These are phyloP conservation scores for Cucurbita argyrosperma DNA, from an alignment of 306 rosid species.

Conservation along the genomic window DNA sequence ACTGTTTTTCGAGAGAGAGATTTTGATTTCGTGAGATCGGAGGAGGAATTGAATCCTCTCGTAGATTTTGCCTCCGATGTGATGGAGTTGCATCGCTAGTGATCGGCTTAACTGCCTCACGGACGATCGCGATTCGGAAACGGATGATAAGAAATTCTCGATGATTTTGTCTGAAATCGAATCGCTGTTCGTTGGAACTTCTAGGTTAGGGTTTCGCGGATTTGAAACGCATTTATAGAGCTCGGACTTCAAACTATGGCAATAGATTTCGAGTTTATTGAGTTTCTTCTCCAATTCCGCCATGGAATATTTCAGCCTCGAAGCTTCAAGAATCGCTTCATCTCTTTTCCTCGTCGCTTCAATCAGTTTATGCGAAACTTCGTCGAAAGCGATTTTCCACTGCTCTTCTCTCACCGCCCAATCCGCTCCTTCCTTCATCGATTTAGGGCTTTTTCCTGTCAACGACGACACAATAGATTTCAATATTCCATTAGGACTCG, in stretches of 20 bases:
- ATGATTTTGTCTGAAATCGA: conserved; percentile 16
- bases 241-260: conserved; percentile 58
- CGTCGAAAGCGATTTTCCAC: conserved; percentile 67
- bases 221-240: conserved; percentile 53
- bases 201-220: conserved; percentile 4
- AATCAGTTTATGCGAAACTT: conserved; percentile 70
- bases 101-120: conserved; percentile 57
- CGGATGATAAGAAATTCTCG: conserved; percentile 42
- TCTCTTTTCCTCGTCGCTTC: conserved; percentile 66
- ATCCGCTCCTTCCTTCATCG: neutral
- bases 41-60: conserved; percentile 54
- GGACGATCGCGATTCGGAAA: conserved; percentile 57
- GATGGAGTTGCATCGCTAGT: conserved; percentile 59
- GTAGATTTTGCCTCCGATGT: conserved; percentile 47
- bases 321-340: conserved; percentile 68
- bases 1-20: conserved; percentile 47
- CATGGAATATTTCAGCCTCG: conserved; percentile 65
- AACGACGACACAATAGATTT: conserved; percentile 56
- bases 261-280: conserved; percentile 68
- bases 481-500: conserved; percentile 67
- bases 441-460: conserved; percentile 61
- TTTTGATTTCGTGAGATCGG: conserved; percentile 53
- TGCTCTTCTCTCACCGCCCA: conserved; percentile 54
- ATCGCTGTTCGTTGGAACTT: neutral
- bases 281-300: conserved; percentile 79